phyloP scores from a whole-genome alignment of 352 stramenopile species.

The Hyaloperonospora brassicae region DNA sequence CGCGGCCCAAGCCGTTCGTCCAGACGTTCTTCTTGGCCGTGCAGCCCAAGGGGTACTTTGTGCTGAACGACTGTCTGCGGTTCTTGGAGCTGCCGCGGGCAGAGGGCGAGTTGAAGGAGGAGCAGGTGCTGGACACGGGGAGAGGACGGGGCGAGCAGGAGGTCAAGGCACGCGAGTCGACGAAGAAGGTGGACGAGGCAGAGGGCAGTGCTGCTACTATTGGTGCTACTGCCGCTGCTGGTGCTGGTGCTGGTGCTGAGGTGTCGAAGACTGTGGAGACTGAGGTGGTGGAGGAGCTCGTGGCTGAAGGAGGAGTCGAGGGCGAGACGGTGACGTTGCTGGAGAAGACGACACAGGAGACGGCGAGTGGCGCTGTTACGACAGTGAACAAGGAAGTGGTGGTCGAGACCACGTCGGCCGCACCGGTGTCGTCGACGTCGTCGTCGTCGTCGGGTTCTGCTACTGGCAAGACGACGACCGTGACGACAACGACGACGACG shows the following conservation, averaged over 20 bases:
- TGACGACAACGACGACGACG: constrained; percentile 32
- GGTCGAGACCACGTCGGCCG: constrained; percentile 7
- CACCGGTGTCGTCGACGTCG: constrained; percentile 22
- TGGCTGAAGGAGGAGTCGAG: constrained; percentile 8
- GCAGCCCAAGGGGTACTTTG: constrained; percentile 84
- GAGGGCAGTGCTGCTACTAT: too few relatives aligned
- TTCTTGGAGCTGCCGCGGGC: constrained; percentile 53
- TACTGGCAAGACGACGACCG: constrained; percentile 18
- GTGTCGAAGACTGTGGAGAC: constrained; percentile 17
- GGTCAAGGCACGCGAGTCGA: not conserved
- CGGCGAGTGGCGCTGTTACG: constrained; percentile 15
- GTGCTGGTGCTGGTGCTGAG: not conserved
- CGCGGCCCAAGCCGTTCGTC: constrained; percentile 66
- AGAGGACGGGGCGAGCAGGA: not conserved
- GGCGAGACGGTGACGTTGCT: constrained; percentile 20
- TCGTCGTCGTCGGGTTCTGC: too few relatives aligned
- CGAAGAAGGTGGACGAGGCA: constrained; percentile 17
- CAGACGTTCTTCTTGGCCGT: constrained; percentile 85
- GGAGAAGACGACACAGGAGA: constrained; percentile 18
- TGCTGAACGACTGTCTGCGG: constrained; percentile 81
- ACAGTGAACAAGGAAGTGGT: constrained; percentile 19
- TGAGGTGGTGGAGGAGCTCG: not conserved
- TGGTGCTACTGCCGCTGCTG: too few relatives aligned
- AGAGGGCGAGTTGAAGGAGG: constrained; percentile 8
- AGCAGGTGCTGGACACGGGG: constrained; percentile 1